Conservation (phyloP, 2,329 filamentous ascomycete genomes). For the Aspergillus piperis region DNA sequence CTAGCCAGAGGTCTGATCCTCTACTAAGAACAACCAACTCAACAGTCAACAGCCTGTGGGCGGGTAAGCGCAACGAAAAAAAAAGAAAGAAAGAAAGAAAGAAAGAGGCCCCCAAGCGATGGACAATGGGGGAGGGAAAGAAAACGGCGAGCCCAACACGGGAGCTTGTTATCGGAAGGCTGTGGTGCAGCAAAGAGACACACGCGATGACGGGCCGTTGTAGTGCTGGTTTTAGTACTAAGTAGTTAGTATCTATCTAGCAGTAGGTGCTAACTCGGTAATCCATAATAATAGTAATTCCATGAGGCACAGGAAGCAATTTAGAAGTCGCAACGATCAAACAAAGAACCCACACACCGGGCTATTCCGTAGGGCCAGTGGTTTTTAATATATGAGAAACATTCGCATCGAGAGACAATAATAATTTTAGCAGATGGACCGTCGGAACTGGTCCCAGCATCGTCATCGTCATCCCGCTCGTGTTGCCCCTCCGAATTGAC, state of each 20-base stretch:
- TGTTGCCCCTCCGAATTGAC: neutral
- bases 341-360: neutral
- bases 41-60: neutral
- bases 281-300: neutral
- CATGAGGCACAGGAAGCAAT: neutral
- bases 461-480: neutral
- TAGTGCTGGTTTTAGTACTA: too few species aligned
- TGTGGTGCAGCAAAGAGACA: neutral
- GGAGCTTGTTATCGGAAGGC: neutral
- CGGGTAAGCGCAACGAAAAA: too few species aligned
- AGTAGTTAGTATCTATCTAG: too few species aligned
- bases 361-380: neutral
- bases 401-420: neutral
- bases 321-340: neutral
- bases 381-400: neutral
- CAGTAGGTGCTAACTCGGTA: neutral
- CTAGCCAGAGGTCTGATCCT: constrained; percentile 11
- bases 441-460: neutral
- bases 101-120: too few species aligned
- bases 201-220: neutral
- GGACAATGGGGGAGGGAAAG: too few species aligned
- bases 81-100: too few species aligned
- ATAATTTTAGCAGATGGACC: neutral
- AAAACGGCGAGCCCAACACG: neutral
- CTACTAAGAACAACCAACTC: neutral